Evolutionary conservation across 1,284 basidiomycete genomes (phyloP).

Genomic region (Apiotrichum gracile): DNA sequence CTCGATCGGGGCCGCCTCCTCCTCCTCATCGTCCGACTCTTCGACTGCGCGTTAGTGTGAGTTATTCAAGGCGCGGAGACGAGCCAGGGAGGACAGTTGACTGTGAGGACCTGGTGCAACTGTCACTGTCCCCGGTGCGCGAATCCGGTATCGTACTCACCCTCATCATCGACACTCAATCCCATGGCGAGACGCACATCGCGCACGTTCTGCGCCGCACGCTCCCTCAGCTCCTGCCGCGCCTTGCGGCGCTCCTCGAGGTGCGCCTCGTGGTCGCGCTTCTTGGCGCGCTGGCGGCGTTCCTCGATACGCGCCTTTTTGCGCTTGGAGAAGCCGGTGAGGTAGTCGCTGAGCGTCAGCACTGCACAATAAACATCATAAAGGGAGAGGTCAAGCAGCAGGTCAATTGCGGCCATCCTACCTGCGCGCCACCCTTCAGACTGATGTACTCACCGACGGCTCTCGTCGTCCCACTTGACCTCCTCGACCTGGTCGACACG

Average conservation of each 20-base stretch:
- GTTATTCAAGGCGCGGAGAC: no score
- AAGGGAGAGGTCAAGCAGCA: no score
- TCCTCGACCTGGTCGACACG: conserved; percentile 45
- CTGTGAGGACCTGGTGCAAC: no score
- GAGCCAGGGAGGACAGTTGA: no score
- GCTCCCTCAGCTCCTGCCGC: conserved; percentile 36
- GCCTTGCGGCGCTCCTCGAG: conserved; percentile 41
- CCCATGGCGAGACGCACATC: conserved; percentile 43
- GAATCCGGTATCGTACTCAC: conserved; percentile 10
- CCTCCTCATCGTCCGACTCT: conserved; percentile 9
- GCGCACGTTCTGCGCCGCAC: conserved; percentile 42
- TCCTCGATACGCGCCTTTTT: conserved; percentile 48
- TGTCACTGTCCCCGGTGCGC: no score
- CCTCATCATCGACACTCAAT: conserved; percentile 24
- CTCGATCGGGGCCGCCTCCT: conserved; percentile 23
- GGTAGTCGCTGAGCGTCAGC: conserved; percentile 38
- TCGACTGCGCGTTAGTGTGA: conserved; percentile 11
- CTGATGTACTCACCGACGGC: conserved; percentile 29
- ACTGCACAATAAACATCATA: not conserved
- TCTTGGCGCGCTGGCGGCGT: conserved; percentile 38
- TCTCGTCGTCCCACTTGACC: conserved; percentile 48
- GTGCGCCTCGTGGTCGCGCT: conserved; percentile 43
- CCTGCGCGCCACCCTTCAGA: not conserved
- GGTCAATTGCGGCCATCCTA: no score
- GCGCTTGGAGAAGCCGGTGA: conserved; percentile 47